These are phyloP conservation scores for Hypoxylon sp. DNA, from an alignment of 2,329 filamentous ascomycete species.

Conservation along the genomic window DNA sequence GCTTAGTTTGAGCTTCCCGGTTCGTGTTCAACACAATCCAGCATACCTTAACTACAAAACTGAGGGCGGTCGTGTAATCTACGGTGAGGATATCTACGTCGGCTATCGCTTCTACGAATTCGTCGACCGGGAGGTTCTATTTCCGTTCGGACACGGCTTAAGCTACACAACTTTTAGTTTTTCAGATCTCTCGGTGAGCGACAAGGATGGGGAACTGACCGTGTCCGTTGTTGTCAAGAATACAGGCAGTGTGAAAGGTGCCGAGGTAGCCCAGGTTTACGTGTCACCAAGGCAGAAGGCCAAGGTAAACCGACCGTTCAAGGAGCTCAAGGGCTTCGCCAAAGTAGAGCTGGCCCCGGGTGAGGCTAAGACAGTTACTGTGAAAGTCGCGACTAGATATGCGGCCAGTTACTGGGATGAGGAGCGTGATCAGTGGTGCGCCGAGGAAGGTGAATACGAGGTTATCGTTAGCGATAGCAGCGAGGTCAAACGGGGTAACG, in stretches of 20 bases:
- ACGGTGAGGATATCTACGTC: constrained; percentile 85
- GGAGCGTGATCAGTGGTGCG: constrained; percentile 74
- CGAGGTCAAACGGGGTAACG: constrained; percentile 60
- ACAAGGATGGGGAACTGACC: constrained; percentile 62
- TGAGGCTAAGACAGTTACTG: constrained; percentile 68
- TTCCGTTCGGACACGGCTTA: constrained; percentile 85
- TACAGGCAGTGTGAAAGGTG: constrained; percentile 67
- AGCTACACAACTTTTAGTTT: constrained; percentile 80
- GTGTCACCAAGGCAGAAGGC: constrained; percentile 66
- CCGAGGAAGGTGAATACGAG: constrained; percentile 75
- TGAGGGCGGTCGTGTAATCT: constrained; percentile 79
- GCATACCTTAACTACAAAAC: constrained; percentile 81
- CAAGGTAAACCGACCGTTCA: constrained; percentile 69
- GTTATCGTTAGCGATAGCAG: constrained; percentile 74
- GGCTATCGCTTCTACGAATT: constrained; percentile 87
- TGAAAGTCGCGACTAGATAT: constrained; percentile 74
- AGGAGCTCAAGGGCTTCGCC: constrained; percentile 75
- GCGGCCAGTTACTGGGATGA: constrained; percentile 80
- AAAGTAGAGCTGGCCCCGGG: constrained; percentile 75
- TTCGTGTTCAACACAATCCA: constrained; percentile 77
- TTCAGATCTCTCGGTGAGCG: constrained; percentile 64
- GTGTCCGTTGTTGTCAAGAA: constrained; percentile 72
- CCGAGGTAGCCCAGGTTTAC: constrained; percentile 72
- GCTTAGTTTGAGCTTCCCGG: constrained; percentile 80
- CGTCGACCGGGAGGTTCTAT: constrained; percentile 74